A percentile compares a stretch with the other conserved stretches of the same genome.
phyloP scores from a whole-genome alignment of 129 eudicot species.

The Logfia minima region DNA sequence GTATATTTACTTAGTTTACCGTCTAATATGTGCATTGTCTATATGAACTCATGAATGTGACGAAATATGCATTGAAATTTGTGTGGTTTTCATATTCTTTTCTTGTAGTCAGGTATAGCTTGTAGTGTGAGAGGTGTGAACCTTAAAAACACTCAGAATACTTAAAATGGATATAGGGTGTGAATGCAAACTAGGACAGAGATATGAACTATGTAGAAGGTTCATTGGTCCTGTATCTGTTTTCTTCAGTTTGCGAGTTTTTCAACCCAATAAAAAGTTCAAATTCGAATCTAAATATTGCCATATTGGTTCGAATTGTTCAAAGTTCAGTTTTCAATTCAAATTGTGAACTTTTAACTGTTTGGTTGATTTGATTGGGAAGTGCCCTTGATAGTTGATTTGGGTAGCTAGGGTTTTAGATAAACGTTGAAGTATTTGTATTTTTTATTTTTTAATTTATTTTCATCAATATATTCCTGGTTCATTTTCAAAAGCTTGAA shows the following conservation, averaged over 20 bases:
- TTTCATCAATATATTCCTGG: neutral
- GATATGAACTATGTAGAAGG: neutral
- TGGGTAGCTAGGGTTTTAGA: neutral
- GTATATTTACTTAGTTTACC: neutral
- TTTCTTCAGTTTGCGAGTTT: neutral
- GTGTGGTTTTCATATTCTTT: conserved; percentile 6
- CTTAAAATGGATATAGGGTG: neutral
- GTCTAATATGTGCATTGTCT: neutral
- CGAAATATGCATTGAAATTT: neutral
- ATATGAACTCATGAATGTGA: conserved; percentile 2
- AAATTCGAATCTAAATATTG: neutral
- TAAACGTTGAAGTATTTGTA: neutral
- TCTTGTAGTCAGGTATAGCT: neutral
- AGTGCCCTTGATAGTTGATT: neutral
- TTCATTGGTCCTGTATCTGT: neutral
- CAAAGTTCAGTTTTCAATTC: neutral
- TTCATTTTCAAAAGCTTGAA: neutral
- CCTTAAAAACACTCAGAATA: neutral
- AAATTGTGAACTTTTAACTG: neutral
- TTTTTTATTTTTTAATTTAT: too few relatives aligned
- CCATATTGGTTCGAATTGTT: too few relatives aligned
- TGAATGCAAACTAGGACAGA: neutral
- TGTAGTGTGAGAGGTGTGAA: neutral
- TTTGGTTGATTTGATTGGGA: neutral
- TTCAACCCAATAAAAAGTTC: neutral